Evolutionary conservation across 805 yeast species (phyloP).

Genomic region (Ogataea glucozyma): DNA sequence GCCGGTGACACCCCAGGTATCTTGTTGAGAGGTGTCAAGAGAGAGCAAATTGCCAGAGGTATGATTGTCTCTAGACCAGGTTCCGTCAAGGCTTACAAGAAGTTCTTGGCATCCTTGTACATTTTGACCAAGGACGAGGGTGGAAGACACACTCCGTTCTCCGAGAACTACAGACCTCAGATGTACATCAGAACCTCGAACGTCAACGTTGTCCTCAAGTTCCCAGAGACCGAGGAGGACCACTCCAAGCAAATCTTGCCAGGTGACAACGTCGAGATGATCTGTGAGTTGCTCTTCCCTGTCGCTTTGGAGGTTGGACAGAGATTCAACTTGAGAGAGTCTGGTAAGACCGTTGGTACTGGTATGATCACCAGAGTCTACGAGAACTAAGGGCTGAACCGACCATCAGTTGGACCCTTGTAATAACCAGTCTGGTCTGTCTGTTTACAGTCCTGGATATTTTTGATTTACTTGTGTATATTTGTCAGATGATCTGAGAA

Average conservation of each 20-base stretch:
- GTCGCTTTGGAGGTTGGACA: constrained; percentile 95
- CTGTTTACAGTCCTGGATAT: constrained; percentile 4
- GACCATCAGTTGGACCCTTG: constrained; percentile 1
- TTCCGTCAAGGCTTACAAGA: constrained; percentile 87
- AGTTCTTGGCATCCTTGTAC: constrained; percentile 91
- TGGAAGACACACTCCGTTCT: constrained; percentile 98
- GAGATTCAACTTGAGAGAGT: constrained; percentile 99
- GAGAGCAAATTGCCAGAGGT: constrained; percentile 96
- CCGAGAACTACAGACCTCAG: constrained; percentile 97
- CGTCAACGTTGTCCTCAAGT: constrained; percentile 84
- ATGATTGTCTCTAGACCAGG: constrained; percentile 96
- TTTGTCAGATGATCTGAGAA: constrained; percentile 3
- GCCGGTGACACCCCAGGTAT: constrained; percentile 99
- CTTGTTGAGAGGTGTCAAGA: constrained; percentile 95
- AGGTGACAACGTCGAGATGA: constrained; percentile 98
- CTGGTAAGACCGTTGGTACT: constrained; percentile 98
- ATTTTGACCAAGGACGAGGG: constrained; percentile 96
- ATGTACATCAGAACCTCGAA: constrained; percentile 95
- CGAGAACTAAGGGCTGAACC: constrained; percentile 27
- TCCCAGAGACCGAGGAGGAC: constrained; percentile 81
- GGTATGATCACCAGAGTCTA: constrained; percentile 85
- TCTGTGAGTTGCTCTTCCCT: constrained; percentile 83
- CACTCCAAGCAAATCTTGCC: constrained; percentile 92
- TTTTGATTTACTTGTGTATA: background rate
- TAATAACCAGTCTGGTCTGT: too few relatives aligned